Conservation (phyloP, 495 filamentous ascomycete species). For the Hypoxylon trugodes region DNA sequence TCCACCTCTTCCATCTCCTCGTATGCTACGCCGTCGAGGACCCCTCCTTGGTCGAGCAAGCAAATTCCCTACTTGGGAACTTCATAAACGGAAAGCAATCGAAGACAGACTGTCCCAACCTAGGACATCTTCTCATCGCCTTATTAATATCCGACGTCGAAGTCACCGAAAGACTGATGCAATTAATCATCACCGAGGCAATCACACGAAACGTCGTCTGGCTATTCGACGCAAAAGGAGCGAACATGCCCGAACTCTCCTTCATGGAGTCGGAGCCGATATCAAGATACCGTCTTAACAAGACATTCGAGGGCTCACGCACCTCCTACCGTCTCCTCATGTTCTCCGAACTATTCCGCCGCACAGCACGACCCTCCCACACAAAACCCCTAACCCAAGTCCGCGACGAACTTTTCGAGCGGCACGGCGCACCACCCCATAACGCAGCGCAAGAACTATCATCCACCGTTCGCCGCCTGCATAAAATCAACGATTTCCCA, state of each 20-base stretch:
- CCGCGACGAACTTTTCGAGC: slow-evolving; percentile 55
- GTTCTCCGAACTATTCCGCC: slow-evolving; percentile 61
- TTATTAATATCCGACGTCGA: slow-evolving; percentile 56
- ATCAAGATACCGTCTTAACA: slow-evolving; percentile 56
- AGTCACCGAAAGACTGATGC: slow-evolving; percentile 50
- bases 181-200: slow-evolving; percentile 57
- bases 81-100: slow-evolving; percentile 51
- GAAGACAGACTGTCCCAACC: slow-evolving; percentile 55
- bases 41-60: slow-evolving; percentile 34
- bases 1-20: slow-evolving; percentile 62
- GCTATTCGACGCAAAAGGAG: slow-evolving; percentile 55
- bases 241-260: slow-evolving; percentile 53
- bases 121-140: slow-evolving; percentile 59
- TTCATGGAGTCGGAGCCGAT: slow-evolving; percentile 53
- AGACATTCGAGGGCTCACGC: slow-evolving; percentile 56
- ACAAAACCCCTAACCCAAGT: slow-evolving; percentile 47
- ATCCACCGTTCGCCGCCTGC: slow-evolving; percentile 53
- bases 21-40: slow-evolving; percentile 50
- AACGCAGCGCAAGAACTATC: slow-evolving; percentile 53
- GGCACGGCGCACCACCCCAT: slow-evolving; percentile 56
- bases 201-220: slow-evolving; percentile 62
- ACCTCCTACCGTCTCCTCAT: slow-evolving; percentile 62
- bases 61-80: slow-evolving; percentile 44
- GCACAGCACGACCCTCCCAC: slow-evolving; percentile 50
- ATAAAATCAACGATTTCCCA: slow-evolving; percentile 53